Conservation (phyloP, 345 rosid genomes). For the Populus tremula region DNA sequence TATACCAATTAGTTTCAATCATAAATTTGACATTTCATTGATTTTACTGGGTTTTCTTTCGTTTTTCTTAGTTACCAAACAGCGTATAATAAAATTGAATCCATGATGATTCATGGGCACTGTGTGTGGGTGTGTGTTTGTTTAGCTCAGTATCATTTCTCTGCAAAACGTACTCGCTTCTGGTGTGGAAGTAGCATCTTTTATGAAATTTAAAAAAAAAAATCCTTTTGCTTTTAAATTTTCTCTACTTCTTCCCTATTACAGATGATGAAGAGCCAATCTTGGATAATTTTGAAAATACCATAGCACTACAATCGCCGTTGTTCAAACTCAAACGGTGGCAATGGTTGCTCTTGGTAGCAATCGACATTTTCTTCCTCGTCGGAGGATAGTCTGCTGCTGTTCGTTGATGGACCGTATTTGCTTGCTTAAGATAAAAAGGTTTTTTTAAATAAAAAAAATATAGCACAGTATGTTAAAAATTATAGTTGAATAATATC, state of each 20-base stretch:
- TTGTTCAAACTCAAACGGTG: slow-evolving; percentile 40
- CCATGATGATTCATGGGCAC: background rate
- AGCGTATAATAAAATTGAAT: background rate
- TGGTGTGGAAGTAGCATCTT: background rate
- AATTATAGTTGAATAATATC: no score
- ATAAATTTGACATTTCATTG: background rate
- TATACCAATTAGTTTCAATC: no score
- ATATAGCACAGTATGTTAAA: no score
- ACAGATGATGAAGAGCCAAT: slow-evolving; percentile 39
- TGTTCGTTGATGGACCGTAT: slow-evolving; percentile 29
- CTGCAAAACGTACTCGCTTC: background rate
- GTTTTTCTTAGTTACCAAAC: background rate
- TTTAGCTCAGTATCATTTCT: no score
- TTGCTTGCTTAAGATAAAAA: no score
- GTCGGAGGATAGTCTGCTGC: slow-evolving; percentile 61
- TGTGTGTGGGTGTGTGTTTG: no score
- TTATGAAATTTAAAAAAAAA: no score
- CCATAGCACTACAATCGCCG: slow-evolving; percentile 10
- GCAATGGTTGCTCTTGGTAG: slow-evolving; percentile 64
- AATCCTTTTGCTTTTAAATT: background rate
- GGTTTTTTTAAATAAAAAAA: no score
- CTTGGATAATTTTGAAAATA: slow-evolving; percentile 20
- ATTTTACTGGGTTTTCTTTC: background rate
- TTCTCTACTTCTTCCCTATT: background rate
- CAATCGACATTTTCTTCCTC: slow-evolving; percentile 42